Percentiles rank a stretch among this genome's conserved stretches.
Evolutionary conservation across 441 rosid species (phyloP).

Genomic region (Euphorbia corollata): DNA sequence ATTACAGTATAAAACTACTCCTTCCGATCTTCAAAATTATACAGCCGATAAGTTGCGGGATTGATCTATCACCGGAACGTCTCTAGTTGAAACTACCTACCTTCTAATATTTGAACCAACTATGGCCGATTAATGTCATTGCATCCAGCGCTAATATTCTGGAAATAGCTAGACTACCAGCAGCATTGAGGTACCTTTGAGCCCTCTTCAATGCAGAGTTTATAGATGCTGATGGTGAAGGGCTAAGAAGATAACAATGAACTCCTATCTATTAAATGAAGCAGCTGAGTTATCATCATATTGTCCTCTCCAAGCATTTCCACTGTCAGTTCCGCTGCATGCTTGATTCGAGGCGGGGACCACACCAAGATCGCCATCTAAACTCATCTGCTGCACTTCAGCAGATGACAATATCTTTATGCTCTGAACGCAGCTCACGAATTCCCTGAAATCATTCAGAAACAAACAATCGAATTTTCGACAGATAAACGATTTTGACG

Average conservation of each 20-base stretch:
- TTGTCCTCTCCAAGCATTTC: conserved; percentile 81
- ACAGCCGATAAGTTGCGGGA: too few species aligned
- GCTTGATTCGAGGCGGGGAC: conserved; percentile 64
- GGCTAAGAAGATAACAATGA: neutral
- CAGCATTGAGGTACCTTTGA: too few species aligned
- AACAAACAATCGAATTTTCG: neutral
- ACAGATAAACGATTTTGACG: neutral
- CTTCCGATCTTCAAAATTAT: neutral
- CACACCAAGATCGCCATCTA: conserved; percentile 75
- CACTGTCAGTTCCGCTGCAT: conserved; percentile 78
- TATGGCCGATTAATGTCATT: too few species aligned
- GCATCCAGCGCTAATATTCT: neutral
- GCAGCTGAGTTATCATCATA: conserved; percentile 76
- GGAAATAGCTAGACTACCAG: conserved; percentile 7
- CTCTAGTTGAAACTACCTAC: neutral
- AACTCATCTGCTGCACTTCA: conserved; percentile 95
- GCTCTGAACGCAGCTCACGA: conserved; percentile 84
- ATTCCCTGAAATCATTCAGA: conserved; percentile 51
- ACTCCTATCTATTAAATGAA: conserved; percentile 64
- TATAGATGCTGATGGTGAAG: neutral
- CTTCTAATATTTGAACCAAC: neutral
- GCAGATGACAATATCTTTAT: conserved; percentile 84
- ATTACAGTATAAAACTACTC: conserved; percentile 12
- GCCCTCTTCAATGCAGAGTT: too few species aligned
- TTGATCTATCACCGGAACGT: neutral